Conservation (phyloP, 352 stramenopile genomes). For the Phytophthora pseudosyringae region DNA sequence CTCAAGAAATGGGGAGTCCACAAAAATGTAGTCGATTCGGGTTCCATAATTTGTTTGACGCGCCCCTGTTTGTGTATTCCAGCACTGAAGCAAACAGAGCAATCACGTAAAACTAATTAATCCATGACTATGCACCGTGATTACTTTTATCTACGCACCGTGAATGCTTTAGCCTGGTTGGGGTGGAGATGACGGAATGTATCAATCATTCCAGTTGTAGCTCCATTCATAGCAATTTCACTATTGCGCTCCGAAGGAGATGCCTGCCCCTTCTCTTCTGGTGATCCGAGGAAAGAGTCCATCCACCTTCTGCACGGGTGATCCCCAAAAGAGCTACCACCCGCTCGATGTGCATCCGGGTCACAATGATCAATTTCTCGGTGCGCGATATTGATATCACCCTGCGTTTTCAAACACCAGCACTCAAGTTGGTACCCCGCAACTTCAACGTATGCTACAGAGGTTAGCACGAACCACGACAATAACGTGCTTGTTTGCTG, state of each 20-base stretch:
- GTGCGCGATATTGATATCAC: slow-evolving; percentile 88
- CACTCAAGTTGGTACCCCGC: neutral
- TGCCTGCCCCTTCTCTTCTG: slow-evolving; percentile 14
- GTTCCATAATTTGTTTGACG: slow-evolving; percentile 92
- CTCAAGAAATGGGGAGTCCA: slow-evolving; percentile 58
- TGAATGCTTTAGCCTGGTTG: slow-evolving; percentile 75
- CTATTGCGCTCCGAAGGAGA: neutral
- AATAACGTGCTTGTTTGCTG: slow-evolving; percentile 61
- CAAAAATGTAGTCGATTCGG: slow-evolving; percentile 92
- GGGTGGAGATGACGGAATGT: slow-evolving; percentile 85
- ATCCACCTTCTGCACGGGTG: slow-evolving; percentile 81
- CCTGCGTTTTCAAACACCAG: slow-evolving; percentile 36
- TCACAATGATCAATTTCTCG: slow-evolving; percentile 83
- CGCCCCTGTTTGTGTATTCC: slow-evolving; percentile 85
- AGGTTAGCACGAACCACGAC: slow-evolving; percentile 55
- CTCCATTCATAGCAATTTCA: neutral
- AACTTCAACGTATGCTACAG: neutral
- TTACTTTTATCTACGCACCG: slow-evolving; percentile 43
- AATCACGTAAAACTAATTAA: neutral
- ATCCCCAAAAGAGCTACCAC: slow-evolving; percentile 52
- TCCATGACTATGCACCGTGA: neutral
- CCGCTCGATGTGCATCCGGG: slow-evolving; percentile 33
- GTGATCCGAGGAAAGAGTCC: slow-evolving; percentile 45
- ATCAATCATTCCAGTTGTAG: slow-evolving; percentile 63
- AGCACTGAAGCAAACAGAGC: slow-evolving; percentile 57